These are phyloP conservation scores for Austroboletus rostrupii DNA, from an alignment of 1,284 basidiomycete genomes.

Conservation along the genomic window DNA sequence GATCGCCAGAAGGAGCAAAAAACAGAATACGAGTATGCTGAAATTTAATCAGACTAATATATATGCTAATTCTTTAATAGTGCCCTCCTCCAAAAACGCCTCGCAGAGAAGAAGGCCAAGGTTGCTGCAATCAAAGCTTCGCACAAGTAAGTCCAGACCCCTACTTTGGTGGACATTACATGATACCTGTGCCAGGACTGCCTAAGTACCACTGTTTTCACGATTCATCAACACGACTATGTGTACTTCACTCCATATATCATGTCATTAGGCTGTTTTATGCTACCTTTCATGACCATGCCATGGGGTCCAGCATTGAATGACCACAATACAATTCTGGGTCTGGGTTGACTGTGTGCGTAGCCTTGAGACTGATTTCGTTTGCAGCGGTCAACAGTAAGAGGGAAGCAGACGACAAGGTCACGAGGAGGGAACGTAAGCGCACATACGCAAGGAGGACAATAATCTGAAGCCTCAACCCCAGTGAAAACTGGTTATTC, in stretches of 20 bases:
- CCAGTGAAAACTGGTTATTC: too few species aligned
- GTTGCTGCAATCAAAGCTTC: slow-evolving; percentile 74
- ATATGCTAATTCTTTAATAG: slow-evolving; percentile 31
- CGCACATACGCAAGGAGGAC: too few species aligned
- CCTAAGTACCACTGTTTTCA: slow-evolving; percentile 10
- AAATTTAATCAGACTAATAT: neutral
- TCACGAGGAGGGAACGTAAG: too few species aligned
- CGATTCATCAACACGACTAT: slow-evolving; percentile 6
- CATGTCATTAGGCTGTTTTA: slow-evolving; percentile 22
- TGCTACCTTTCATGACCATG: slow-evolving; percentile 14
- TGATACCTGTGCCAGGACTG: slow-evolving; percentile 14
- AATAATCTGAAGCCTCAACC: too few species aligned
- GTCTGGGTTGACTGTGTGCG: neutral
- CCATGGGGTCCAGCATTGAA: neutral
- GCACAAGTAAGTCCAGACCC: slow-evolving; percentile 48
- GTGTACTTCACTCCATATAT: slow-evolving; percentile 20
- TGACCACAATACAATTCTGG: too few species aligned
- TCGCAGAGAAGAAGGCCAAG: slow-evolving; percentile 91
- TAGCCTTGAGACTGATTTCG: too few species aligned
- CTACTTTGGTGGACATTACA: neutral
- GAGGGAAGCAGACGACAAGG: too few species aligned
- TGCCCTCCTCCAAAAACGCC: slow-evolving; percentile 81
- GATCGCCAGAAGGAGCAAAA: slow-evolving; percentile 95
- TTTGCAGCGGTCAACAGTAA: too few species aligned
- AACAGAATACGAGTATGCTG: slow-evolving; percentile 79